Percentiles rank a stretch among this genome's conserved stretches.
Conservation (phyloP, 148 eudicot genomes). For the Rhododendron ovatum region DNA sequence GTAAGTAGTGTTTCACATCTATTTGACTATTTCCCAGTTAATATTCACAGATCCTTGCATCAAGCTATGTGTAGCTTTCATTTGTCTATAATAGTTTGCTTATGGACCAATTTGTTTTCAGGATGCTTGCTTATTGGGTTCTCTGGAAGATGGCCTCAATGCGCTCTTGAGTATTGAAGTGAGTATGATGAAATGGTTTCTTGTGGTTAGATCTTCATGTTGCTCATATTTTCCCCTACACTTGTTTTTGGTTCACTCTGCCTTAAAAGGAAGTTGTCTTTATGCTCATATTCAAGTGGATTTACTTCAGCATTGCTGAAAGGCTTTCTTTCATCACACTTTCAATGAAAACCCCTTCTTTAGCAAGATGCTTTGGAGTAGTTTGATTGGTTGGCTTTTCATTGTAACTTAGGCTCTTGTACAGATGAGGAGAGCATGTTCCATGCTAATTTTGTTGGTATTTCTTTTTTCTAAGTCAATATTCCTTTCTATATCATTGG, state of each 20-base stretch:
- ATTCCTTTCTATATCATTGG: not conserved
- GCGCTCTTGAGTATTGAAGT: slow-evolving; percentile 90
- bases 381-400: not conserved
- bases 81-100: slow-evolving; percentile 12
- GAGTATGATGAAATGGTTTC: slow-evolving; percentile 27
- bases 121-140: slow-evolving; percentile 72
- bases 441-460: not conserved
- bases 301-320: slow-evolving; percentile 1
- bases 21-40: not conserved
- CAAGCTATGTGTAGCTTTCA: slow-evolving; percentile 2
- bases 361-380: not conserved
- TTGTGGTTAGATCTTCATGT: slow-evolving; percentile 1
- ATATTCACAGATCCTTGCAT: not conserved
- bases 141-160: slow-evolving; percentile 89
- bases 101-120: slow-evolving; percentile 22
- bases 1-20: slow-evolving; percentile 35
- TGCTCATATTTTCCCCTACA: not conserved
- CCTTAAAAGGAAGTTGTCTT: not conserved
- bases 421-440: not conserved
- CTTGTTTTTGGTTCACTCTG: not conserved
- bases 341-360: not conserved
- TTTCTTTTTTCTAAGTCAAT: not conserved
- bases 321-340: not conserved
- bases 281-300: not conserved
- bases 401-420: not conserved